Base-by-base conservation (phyloP, 176 grass and related monocot genomes). In the Pharus latifolius region DNA sequence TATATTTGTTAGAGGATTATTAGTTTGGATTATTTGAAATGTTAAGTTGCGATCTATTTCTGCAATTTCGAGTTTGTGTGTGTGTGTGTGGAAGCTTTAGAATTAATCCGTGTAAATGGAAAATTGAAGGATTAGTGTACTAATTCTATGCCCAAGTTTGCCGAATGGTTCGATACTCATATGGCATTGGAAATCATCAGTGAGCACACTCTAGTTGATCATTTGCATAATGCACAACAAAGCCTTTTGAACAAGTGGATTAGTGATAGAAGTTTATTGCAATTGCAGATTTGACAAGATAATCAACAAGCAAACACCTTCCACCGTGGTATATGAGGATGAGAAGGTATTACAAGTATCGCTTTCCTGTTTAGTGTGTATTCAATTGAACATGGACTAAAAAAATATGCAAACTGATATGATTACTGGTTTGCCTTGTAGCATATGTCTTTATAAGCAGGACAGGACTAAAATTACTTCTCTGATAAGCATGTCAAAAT, bases 271-370 rank as follows among this genome's bases (percentile, higher is more conserved):
- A 11, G 31, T 58, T 47, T 92, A 10, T 71, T 87, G 45, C 43
- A 78, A 26, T 14, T 96, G 51, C 85, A 96, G 92, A 89, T 96
- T 96, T 60, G 92, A 96, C 80, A 92, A 92, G 79, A 92, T 96
- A 65, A 89, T 96, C 17, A 92, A 89, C 24, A 96, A 92, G 68
- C 85, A 96, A 60, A 96, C 92, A 50, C 92, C 92, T 15, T 89
- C 92, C 44, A 89, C 63, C 56, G 85, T 96, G 24, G 92, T 96
- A 52, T 96, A 74, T 61, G 88, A 96, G 78, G 88, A 92, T 14
- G 88, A 96, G 48, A 92, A 92, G 85, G 92, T 96, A 87, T 25
- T 68, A 5, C 63, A 10, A 20, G 5, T 38, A 22, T 45, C 28
- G 4, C 2, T 65, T 56, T 58, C 63, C 16, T 64, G 3, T 65